These are phyloP conservation scores for Boletus speciosus DNA, from an alignment of 768 basidiomycete species.

Conservation along the genomic window DNA sequence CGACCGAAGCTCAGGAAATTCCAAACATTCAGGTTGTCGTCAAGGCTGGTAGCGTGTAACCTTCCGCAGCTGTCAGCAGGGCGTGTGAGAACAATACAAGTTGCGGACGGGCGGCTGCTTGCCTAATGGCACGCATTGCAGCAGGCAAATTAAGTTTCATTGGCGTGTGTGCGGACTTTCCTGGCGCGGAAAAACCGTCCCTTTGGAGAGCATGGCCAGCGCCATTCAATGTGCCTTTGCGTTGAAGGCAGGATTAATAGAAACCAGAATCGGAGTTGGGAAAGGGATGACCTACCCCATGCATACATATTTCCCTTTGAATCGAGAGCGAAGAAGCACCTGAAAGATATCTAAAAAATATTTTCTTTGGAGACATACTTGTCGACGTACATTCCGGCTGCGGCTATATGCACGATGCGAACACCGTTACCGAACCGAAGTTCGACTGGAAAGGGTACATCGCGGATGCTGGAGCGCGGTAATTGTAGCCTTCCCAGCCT, in stretches of 20 bases:
- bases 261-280: neutral
- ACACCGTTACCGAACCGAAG: slow-evolving; percentile 52
- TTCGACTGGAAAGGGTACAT: slow-evolving; percentile 62
- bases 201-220: slow-evolving; percentile 34
- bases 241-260: slow-evolving; percentile 24
- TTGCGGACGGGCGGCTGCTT: slow-evolving; percentile 1
- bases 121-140: slow-evolving; percentile 66
- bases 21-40: slow-evolving; percentile 60
- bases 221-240: slow-evolving; percentile 60
- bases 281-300: slow-evolving; percentile 59
- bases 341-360: slow-evolving; percentile 26
- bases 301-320: slow-evolving; percentile 67
- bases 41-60: slow-evolving; percentile 64
- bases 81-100: slow-evolving; percentile 11
- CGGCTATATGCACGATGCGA: slow-evolving; percentile 68
- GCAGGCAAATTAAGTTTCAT: slow-evolving; percentile 56
- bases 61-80: slow-evolving; percentile 63
- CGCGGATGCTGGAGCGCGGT: slow-evolving; percentile 34
- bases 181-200: slow-evolving; percentile 57
- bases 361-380: neutral
- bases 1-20: slow-evolving; percentile 76
- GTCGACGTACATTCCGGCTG: slow-evolving; percentile 73
- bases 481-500: slow-evolving; percentile 54
- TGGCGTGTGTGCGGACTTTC: slow-evolving; percentile 50
- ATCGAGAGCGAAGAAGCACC: slow-evolving; percentile 87